Base-by-base conservation (phyloP, 352 stramenopile species). In the Phytophthora sp. region DNA sequence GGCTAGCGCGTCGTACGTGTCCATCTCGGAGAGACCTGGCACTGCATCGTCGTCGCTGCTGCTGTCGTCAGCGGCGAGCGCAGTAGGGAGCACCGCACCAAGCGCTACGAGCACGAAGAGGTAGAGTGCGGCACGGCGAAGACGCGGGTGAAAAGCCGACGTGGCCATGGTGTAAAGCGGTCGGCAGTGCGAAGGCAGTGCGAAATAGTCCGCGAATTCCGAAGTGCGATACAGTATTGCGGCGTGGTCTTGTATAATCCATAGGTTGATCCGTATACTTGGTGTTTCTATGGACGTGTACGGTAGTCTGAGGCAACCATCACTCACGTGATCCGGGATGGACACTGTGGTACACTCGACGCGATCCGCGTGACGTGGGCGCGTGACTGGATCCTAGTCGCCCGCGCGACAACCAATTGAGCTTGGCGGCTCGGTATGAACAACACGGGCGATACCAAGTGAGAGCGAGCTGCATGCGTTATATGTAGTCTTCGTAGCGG, bases 1-100 rank as follows among this genome's bases (percentile, higher is more conserved):
- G 31, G 69, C 79, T 7, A 86, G 20, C 8, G 63, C 63, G 31
- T 87, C 77, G 52, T 77, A 77, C 16, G 38, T 66, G 47, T 84
- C 54, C 55, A 86, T 74, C 12, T 74, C 63, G 41, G 78, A 82
- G 26, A 89, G 51, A 26, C 55, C 31, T 51, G 24, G 27, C 26
- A 23, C 59, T 29, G 66, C 33, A 33, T 66, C 58, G 39, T 69
- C 57, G 27, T 62, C 69, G 31, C 46, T 66, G n/a, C 33, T 63
- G n/a, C 35, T 31, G 56, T 27, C 66, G 35, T 24, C 33, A 7
- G 20, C 39, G 7, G 29, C 65, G 3, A 45, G 29, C 8, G 38
- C 59, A n/a, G 49, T 39, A 5, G 41, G 7, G 7, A 45, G 18
- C 11, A 42, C n/a, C 5, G 50, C 26, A n/a, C 36, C 36, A 18